Evolutionary conservation across 192 early-diverging fungal genomes (phyloP).

Genomic region (Phlyctochytrium arcticum): DNA sequence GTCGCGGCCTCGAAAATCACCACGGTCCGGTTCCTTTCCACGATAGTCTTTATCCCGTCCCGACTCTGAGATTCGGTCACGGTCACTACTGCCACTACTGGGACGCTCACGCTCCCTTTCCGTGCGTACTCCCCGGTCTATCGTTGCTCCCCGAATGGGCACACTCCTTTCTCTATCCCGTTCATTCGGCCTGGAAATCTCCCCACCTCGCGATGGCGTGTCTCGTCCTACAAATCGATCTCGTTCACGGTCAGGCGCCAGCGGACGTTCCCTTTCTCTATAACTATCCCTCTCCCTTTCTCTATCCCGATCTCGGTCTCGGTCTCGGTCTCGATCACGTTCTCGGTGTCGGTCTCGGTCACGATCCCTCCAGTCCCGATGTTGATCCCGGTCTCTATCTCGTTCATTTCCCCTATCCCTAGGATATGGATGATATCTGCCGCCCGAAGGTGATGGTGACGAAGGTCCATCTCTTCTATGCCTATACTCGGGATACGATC

Average conservation of each 20-base stretch:
- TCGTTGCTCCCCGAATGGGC: neutral
- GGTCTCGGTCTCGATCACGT: neutral
- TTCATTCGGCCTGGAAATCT: too few species aligned
- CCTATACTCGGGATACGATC: neutral
- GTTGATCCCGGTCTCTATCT: neutral
- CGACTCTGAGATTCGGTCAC: too few species aligned
- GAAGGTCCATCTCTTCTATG: neutral
- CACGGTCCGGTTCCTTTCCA: too few species aligned
- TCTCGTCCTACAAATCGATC: neutral
- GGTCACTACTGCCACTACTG: too few species aligned
- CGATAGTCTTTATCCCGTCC: too few species aligned
- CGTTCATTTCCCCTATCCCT: too few species aligned
- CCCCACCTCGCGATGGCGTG: too few species aligned
- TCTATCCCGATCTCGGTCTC: neutral
- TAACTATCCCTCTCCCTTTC: neutral
- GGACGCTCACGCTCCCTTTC: too few species aligned
- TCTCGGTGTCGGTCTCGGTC: neutral
- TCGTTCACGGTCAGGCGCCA: neutral
- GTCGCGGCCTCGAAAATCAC: too few species aligned
- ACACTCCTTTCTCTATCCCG: neutral
- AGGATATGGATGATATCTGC: neutral
- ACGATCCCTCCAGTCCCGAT: neutral
- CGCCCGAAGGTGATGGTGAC: neutral
- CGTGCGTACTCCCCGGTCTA: too few species aligned
- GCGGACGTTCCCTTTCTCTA: neutral